These are phyloP conservation scores for Kuraishia molischiana DNA, from an alignment of 805 yeast species.

Conservation along the genomic window DNA sequence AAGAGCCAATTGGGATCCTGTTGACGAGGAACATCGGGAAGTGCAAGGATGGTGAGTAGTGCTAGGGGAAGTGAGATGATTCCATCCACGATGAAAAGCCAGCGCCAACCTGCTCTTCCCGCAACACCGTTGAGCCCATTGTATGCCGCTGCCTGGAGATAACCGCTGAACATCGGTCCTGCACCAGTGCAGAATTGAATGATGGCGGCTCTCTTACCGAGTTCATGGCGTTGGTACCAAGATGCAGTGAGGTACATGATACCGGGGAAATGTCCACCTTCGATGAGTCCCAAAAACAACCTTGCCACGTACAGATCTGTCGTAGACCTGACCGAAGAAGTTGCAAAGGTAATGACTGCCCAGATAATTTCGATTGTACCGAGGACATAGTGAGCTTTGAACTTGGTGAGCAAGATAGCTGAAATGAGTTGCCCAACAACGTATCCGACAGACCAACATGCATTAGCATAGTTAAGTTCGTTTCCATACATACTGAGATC, in stretches of 20 bases:
- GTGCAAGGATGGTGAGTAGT: constrained; percentile 15
- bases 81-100: constrained; percentile 47
- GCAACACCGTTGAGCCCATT: constrained; percentile 16
- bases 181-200: constrained; percentile 26
- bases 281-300: constrained; percentile 32
- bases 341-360: constrained; percentile 30
- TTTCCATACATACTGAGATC: constrained; percentile 49
- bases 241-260: constrained; percentile 31
- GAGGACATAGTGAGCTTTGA: constrained; percentile 31
- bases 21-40: constrained; percentile 31
- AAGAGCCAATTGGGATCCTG: constrained; percentile 19
- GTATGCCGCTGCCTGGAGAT: constrained; percentile 23
- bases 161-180: constrained; percentile 27
- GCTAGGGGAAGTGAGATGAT: constrained; percentile 27
- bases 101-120: constrained; percentile 38
- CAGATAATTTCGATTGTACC: constrained; percentile 34
- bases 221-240: constrained; percentile 23
- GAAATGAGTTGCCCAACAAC: constrained; percentile 43
- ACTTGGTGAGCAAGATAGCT: constrained; percentile 28
- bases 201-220: constrained; percentile 23
- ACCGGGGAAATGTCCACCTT: constrained; percentile 41
- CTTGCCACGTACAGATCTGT: constrained; percentile 20
- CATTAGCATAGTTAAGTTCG: constrained; percentile 33
- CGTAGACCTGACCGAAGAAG: constrained; percentile 19
- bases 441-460: constrained; percentile 43